Evolutionary conservation across 495 filamentous ascomycete genomes (phyloP), one percentile per base, ranked within the genome.

Genomic region (Lindgomyces ingoldianus): DNA sequence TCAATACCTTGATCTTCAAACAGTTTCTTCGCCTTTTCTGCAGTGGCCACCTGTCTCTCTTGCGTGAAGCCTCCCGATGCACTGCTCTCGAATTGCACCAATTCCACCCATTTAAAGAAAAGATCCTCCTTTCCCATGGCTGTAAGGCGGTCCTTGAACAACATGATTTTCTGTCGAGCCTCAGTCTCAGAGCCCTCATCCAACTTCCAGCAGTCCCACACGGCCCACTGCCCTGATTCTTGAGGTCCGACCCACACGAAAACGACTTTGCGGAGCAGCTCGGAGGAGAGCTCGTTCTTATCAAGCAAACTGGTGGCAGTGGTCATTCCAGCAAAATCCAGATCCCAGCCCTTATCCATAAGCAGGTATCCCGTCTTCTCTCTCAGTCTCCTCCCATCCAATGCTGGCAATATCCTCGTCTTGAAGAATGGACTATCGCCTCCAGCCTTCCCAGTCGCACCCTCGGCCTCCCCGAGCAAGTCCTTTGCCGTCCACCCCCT

Each of bases 81-180:
- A 27, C 82, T 83, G 50, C 88, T 89, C 75, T 94, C 91, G 70
- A 83, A 91, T 74, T 95, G 91, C 41, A 95, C 80, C 57, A 94
- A 74, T 76, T 96, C 91, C 51, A 93, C 87, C 89, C 89, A 92
- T 30, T 87, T 81, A 74, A 87, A 94, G 76, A 96, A 96, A 8
- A 96, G 73, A 58, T 87, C 83, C 73, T 94, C 91, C 74, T 94
- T 93, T 10, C 89, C 89, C 72, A 92, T 76, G 1, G 79, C 79
- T 2, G 83, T 80, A 62, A 95, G 77, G 48, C 82, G 83, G 44
- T 92, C 87, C 71, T 87, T 84, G 71, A 94, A 91, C 0, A 80
- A 77, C 44, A 91, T 77, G 25, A 76, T 85, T 83, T 60, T 84
- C 81, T 39, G 72, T 76, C 75, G 71, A 62, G 65, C 70, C 49